phyloP scores from a whole-genome alignment of 331 rosid genomes.

The Acacia concinna region DNA sequence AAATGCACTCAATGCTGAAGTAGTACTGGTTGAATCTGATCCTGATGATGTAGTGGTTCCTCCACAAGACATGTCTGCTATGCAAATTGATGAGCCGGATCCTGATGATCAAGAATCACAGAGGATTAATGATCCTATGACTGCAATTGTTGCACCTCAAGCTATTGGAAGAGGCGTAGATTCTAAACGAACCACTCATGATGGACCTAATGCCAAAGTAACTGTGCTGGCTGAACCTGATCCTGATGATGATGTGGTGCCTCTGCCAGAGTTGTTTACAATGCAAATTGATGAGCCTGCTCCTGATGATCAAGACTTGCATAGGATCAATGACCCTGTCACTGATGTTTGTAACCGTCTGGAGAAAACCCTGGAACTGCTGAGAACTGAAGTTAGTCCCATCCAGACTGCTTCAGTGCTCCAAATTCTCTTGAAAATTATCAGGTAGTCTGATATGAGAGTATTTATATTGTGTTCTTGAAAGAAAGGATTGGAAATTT shows the following conservation, averaged over 20 bases:
- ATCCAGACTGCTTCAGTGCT: conserved; percentile 51
- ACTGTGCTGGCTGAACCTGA: conserved; percentile 46
- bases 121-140: conserved; percentile 70
- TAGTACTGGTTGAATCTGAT: conserved; percentile 45
- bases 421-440: conserved; percentile 74
- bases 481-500: neutral
- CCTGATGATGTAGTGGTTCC: conserved; percentile 46
- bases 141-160: conserved; percentile 23
- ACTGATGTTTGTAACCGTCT: conserved; percentile 59
- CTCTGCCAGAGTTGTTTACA: conserved; percentile 41
- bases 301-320: conserved; percentile 85
- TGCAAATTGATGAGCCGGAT: conserved; percentile 69
- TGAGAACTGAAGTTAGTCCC: conserved; percentile 61
- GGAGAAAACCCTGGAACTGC: conserved; percentile 57
- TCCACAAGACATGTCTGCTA: conserved; percentile 40
- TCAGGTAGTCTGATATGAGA: conserved; percentile 51
- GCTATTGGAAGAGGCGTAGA: conserved; percentile 26
- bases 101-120: conserved; percentile 83
- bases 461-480: neutral
- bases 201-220: conserved; percentile 39
- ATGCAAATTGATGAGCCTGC: conserved; percentile 66
- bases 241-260: conserved; percentile 46
- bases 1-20: conserved; percentile 41
- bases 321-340: conserved; percentile 75
- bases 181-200: conserved; percentile 32